phyloP scores from a whole-genome alignment of 1,284 basidiomycete genomes.

The Waitea zeae region DNA sequence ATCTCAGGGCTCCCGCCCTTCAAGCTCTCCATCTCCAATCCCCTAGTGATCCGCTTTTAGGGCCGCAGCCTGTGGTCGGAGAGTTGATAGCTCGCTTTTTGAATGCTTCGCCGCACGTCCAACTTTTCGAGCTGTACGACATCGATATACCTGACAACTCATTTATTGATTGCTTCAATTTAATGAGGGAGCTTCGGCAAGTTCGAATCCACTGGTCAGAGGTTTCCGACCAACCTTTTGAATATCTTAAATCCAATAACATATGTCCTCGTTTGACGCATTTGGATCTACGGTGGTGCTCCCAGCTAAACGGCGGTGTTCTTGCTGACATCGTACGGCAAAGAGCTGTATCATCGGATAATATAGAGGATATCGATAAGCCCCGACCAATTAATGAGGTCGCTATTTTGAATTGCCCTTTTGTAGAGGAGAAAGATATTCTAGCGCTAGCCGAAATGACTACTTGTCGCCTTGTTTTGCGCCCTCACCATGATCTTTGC shows the following conservation, averaged over 20 bases:
- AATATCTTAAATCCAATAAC: constrained; percentile 21
- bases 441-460: constrained; percentile 29
- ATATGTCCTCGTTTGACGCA: constrained; percentile 28
- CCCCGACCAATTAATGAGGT: constrained; percentile 23
- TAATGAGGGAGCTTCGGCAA: constrained; percentile 23
- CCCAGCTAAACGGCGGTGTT: constrained; percentile 30
- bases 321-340: constrained; percentile 30
- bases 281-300: constrained; percentile 46
- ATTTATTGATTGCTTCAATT: constrained; percentile 22
- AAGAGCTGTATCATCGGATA: no score
- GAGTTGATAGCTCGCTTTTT: constrained; percentile 25
- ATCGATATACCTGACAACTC: constrained; percentile 25
- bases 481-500: constrained; percentile 10
- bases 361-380: no score
- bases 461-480: constrained; percentile 29
- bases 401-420: constrained; percentile 40
- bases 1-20: constrained; percentile 25
- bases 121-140: constrained; percentile 37
- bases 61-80: constrained; percentile 6
- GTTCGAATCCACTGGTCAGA: constrained; percentile 44
- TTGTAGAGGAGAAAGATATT: constrained; percentile 37
- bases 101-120: constrained; percentile 21
- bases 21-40: constrained; percentile 25
- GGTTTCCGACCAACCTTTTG: constrained; percentile 30
- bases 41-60: constrained; percentile 21